Evolutionary conservation across 352 stramenopile species (phyloP), one percentile per base, ranked within the genome.

Genomic region (Aphanomyces astaci): DNA sequence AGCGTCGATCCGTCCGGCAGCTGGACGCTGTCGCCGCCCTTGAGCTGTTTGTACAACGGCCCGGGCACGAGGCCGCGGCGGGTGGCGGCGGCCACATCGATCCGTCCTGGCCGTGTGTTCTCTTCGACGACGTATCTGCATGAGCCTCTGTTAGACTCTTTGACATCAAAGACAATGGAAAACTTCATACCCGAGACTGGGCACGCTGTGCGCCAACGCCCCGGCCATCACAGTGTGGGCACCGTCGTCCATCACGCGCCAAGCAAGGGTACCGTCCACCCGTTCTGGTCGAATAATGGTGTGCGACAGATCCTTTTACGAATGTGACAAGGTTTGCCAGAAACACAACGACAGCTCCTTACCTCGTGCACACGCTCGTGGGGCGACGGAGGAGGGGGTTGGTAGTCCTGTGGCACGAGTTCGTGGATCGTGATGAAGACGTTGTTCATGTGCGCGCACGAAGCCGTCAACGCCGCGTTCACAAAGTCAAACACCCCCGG

Each of bases 1-100:
- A 98, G 73, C 2, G 75, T 71, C 27, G 82, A 75, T 32, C 89
- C 83, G 71, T 89, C 85, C 0, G 80, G 74, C 54, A 98, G 83
- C 7, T 84, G 89, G 25, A 98, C 82, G 57, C 70, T 82, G 30
- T 86, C 77, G 24, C 95, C 95, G 30, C 83, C 62, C 73, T 98
- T 98, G 15, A 98, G 74, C 75, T 87, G 66, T 22, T 78, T 79
- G 76, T 96, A 98, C 36, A 95, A 72, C 7, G 92, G 95, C 60
- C 95, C 95, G 45, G 80, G 84, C 9, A 79, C 81, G n/a, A 98
- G 72, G 0, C 90, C 89, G 32, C 94, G 74, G 22, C 73, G 74
- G n/a, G 74, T 81, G 2, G 96, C 81, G 22, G 83, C 79, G n/a
- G 93, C 81, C 0, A 89, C 72, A 10, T 93, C 73, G 39, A 98